These are phyloP conservation scores for Aspergillus fijiensis DNA, from an alignment of 2,329 filamentous ascomycete genomes.

Conservation along the genomic window DNA sequence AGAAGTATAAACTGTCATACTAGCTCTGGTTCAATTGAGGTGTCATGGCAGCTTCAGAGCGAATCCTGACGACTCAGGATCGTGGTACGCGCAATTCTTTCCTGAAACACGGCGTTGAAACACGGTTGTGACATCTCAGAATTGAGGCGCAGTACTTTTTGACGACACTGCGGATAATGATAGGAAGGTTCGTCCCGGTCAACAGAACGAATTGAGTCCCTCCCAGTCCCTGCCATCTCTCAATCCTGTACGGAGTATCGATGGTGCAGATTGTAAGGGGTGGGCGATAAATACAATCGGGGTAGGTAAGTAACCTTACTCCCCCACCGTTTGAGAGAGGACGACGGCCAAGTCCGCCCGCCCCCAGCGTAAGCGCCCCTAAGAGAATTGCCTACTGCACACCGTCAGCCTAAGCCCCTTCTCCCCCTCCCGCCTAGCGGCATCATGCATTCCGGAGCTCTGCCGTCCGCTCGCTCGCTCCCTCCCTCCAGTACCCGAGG, in stretches of 20 bases:
- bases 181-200: background rate
- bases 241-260: background rate
- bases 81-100: background rate
- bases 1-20: no score
- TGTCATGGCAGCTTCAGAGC: no score
- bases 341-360: background rate
- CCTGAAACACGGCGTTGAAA: background rate
- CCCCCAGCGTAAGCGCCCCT: background rate
- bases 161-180: background rate
- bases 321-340: background rate
- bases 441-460: slow-evolving; percentile 8
- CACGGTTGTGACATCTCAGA: background rate
- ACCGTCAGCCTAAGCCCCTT: background rate
- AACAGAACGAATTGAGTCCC: background rate
- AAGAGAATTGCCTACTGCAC: background rate
- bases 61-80: background rate
- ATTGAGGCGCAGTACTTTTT: background rate
- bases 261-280: background rate
- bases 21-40: no score
- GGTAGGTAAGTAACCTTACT: background rate
- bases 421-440: background rate
- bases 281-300: no score
- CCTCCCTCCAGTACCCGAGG: slow-evolving; percentile 3
- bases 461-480: slow-evolving; percentile 3
- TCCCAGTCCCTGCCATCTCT: background rate